phyloP scores from a whole-genome alignment of 495 filamentous ascomycete species.

The Astrothelium macrocarpum region DNA sequence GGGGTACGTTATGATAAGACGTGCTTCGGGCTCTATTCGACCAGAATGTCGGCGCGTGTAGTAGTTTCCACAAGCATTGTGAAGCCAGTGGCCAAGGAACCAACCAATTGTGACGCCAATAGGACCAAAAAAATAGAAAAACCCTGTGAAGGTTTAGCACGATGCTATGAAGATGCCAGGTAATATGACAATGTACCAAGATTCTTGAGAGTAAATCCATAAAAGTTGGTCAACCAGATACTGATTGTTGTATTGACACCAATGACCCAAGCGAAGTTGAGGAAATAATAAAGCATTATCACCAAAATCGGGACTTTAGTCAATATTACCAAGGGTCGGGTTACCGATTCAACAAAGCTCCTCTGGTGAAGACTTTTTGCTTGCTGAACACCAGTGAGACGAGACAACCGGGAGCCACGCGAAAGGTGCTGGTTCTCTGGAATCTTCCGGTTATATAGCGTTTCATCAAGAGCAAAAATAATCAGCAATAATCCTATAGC shows the following conservation, averaged over 20 bases:
- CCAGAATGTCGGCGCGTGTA: constrained; percentile 18
- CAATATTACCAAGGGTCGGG: constrained; percentile 2
- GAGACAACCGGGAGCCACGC: too few relatives aligned
- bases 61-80: constrained; percentile 5
- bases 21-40: constrained; percentile 27
- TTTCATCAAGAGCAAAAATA: constrained; percentile 12
- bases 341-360: background rate
- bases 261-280: constrained; percentile 16
- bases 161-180: too few relatives aligned
- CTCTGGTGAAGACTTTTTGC: constrained; percentile 7
- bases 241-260: constrained; percentile 13
- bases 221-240: constrained; percentile 14
- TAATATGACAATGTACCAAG: too few relatives aligned
- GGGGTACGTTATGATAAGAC: constrained; percentile 24
- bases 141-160: too few relatives aligned
- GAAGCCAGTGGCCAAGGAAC: constrained; percentile 14
- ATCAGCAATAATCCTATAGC: constrained; percentile 9
- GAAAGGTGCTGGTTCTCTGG: background rate
- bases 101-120: constrained; percentile 9
- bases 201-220: constrained; percentile 7
- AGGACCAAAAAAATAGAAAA: constrained; percentile 12
- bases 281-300: constrained; percentile 12
- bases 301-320: constrained; percentile 10
- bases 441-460: constrained; percentile 9
- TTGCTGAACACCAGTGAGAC: constrained; percentile 13